phyloP scores from a whole-genome alignment of 2,329 filamentous ascomycete genomes.

The Alternaria viburni region DNA sequence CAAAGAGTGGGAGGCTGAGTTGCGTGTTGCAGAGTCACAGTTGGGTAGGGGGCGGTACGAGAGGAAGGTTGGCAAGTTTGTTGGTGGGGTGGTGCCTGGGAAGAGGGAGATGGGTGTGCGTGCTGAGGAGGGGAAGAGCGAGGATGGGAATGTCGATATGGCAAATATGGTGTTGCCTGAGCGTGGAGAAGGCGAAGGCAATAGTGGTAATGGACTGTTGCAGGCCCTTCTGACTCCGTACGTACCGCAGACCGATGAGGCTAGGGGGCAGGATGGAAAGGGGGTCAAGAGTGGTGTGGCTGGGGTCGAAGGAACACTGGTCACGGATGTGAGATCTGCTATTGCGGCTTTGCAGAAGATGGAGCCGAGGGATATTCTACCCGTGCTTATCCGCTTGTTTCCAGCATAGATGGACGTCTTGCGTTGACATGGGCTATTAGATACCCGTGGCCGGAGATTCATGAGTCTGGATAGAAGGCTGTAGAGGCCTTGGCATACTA shows the following conservation, averaged over 20 bases:
- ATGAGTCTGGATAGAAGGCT: neutral
- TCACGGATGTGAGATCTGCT: slow-evolving; percentile 15
- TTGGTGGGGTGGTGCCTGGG: slow-evolving; percentile 22
- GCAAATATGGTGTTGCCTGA: neutral
- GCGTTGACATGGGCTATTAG: neutral
- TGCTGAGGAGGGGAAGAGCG: neutral
- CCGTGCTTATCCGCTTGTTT: slow-evolving; percentile 16
- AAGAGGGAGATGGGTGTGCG: slow-evolving; percentile 9
- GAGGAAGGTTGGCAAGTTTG: slow-evolving; percentile 17
- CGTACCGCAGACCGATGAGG: neutral
- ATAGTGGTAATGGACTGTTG: slow-evolving; percentile 9
- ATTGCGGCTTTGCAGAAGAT: slow-evolving; percentile 13
- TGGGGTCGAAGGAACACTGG: slow-evolving; percentile 3
- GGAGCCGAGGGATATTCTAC: slow-evolving; percentile 14
- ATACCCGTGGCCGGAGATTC: fast-evolving
- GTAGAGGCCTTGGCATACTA: no score
- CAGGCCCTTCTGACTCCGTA: slow-evolving; percentile 8
- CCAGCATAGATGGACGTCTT: neutral
- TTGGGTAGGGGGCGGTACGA: slow-evolving; percentile 13
- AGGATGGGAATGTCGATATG: neutral
- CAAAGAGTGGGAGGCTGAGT: slow-evolving; percentile 15
- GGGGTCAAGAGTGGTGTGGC: neutral
- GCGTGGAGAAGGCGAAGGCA: neutral
- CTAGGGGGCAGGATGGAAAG: neutral
- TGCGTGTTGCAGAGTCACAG: neutral